phyloP scores from a whole-genome alignment of 2,329 filamentous ascomycete species.

The Cadophora sp. region DNA sequence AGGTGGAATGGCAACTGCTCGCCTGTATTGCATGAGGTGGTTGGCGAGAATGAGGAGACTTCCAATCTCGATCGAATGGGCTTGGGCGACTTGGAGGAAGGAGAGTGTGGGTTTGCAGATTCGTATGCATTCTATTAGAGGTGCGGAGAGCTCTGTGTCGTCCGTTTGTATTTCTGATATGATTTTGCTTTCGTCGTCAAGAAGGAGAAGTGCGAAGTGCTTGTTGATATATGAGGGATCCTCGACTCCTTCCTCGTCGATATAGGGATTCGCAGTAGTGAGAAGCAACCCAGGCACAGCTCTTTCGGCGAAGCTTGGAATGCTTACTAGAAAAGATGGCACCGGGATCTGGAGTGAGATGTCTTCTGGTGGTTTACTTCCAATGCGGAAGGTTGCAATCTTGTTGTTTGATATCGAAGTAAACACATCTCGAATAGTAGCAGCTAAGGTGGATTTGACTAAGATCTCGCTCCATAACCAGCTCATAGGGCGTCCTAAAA shows the following conservation, averaged over 20 bases:
- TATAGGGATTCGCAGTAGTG: constrained; percentile 82
- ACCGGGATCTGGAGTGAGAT: constrained; percentile 70
- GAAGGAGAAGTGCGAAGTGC: constrained; percentile 84
- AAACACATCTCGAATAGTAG: constrained; percentile 83
- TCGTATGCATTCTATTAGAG: constrained; percentile 82
- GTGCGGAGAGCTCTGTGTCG: constrained; percentile 75
- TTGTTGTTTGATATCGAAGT: constrained; percentile 81
- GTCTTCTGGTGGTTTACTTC: constrained; percentile 61
- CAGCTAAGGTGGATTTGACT: constrained; percentile 77
- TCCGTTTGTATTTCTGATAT: constrained; percentile 79
- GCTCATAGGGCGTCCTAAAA: constrained; percentile 56
- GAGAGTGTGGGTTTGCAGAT: constrained; percentile 73
- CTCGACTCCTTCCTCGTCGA: constrained; percentile 70
- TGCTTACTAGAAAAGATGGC: constrained; percentile 71
- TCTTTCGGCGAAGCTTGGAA: constrained; percentile 72
- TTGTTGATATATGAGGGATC: constrained; percentile 77
- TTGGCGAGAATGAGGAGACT: constrained; percentile 88
- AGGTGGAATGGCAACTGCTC: constrained; percentile 88
- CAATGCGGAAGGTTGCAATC: constrained; percentile 84
- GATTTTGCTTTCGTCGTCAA: constrained; percentile 80
- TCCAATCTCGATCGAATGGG: constrained; percentile 74
- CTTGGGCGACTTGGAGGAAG: constrained; percentile 74
- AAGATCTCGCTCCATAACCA: constrained; percentile 74
- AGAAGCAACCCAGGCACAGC: constrained; percentile 81
- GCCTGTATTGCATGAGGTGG: constrained; percentile 95